These are phyloP conservation scores for Leucocoprinus sp. DNA, from an alignment of 768 basidiomycete species.

Conservation along the genomic window DNA sequence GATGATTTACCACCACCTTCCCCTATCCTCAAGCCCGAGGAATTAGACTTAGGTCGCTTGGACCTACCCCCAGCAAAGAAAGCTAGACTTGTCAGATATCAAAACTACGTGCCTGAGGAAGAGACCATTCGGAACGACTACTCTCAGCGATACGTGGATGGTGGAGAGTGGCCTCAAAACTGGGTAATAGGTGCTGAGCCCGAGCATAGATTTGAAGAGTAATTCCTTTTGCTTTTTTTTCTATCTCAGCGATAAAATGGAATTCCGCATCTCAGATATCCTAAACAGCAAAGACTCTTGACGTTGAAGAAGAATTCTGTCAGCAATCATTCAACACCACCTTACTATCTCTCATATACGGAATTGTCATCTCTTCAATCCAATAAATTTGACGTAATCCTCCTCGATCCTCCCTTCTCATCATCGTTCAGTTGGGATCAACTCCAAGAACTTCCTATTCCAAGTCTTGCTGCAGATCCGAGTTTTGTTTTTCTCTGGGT, in stretches of 20 bases:
- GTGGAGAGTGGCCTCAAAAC: constrained; percentile 91
- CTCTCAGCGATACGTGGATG: constrained; percentile 81
- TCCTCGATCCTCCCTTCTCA: constrained; percentile 86
- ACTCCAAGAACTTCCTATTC: constrained; percentile 74
- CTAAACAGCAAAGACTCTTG: constrained; percentile 83
- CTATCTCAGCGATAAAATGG: not conserved
- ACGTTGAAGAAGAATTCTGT: constrained; percentile 78
- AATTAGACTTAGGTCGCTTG: constrained; percentile 5
- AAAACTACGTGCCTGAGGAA: constrained; percentile 85
- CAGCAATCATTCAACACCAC: constrained; percentile 57
- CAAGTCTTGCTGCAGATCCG: constrained; percentile 80
- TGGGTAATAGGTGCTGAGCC: constrained; percentile 87
- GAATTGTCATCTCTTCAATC: constrained; percentile 49
- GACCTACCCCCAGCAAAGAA: constrained; percentile 59
- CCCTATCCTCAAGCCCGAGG: constrained; percentile 31
- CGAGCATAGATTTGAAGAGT: constrained; percentile 92
- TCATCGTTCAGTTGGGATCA: constrained; percentile 83
- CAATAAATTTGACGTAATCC: constrained; percentile 82
- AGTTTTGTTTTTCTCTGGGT: constrained; percentile 96
- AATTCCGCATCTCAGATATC: constrained; percentile 53
- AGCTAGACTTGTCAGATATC: constrained; percentile 60
- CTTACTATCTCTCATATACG: constrained; percentile 61
- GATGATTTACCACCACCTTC: constrained; percentile 38
- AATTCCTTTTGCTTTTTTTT: constrained; percentile 23
- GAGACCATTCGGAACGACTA: constrained; percentile 97